Evolutionary conservation across 2,329 filamentous ascomycete genomes (phyloP).

Genomic region (Colletotrichum brevisporum): DNA sequence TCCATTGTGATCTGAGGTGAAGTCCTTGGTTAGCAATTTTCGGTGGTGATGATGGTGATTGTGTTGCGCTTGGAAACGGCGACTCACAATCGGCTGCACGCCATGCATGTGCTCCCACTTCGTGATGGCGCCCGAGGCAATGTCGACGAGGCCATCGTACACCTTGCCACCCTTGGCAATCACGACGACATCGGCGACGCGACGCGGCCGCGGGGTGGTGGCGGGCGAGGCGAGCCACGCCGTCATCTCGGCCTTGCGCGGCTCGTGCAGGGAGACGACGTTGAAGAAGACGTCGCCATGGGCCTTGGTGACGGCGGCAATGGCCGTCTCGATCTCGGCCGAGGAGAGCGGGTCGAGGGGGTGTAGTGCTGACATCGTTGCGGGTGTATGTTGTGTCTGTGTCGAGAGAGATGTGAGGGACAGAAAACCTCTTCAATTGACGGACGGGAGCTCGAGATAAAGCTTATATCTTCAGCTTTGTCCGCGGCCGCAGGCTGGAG

Average conservation of each 20-base stretch:
- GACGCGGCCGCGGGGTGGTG: constrained; percentile 72
- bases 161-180: constrained; percentile 85
- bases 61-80: no score
- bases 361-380: constrained; percentile 57
- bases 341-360: constrained; percentile 84
- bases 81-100: constrained; percentile 82
- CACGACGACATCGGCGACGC: constrained; percentile 86
- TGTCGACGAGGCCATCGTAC: constrained; percentile 85
- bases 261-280: constrained; percentile 87
- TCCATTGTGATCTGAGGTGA: constrained; percentile 84
- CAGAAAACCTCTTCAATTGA: background rate
- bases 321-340: constrained; percentile 80
- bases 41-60: background rate
- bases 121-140: constrained; percentile 75
- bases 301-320: constrained; percentile 77
- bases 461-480: constrained; percentile 24
- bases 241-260: constrained; percentile 86
- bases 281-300: constrained; percentile 85
- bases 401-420: background rate
- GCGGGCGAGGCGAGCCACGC: constrained; percentile 80
- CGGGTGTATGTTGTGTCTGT: background rate
- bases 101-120: constrained; percentile 83
- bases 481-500: constrained; percentile 9
- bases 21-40: background rate
- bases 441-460: constrained; percentile 24